Evolutionary conservation across 148 eudicot species (phyloP), one percentile per base, ranked within the genome.

Genomic region (Chenopodium formosanum): DNA sequence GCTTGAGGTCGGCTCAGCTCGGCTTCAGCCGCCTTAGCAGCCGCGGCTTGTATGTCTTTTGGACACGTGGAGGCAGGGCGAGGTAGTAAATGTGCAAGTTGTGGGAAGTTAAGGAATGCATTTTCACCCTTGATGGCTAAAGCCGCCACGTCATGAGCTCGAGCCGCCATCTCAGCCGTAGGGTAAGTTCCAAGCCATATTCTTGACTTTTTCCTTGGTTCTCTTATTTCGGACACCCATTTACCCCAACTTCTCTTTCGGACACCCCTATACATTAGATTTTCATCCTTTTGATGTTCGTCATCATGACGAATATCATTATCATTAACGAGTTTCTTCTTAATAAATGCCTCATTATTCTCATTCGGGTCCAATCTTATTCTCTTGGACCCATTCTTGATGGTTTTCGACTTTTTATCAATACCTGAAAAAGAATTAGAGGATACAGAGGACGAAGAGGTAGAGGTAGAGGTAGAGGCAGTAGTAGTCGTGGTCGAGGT

Each of bases 131-230:
- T 91, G 85, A 91, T 89, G 86, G 93, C 93, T 65, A 91, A 53
- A 66, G 93, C 89, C 67, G 93, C 93, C 74, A 89, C 93, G 75
- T 91, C 93, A 67, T 91, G 93, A 19, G 93, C 93, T 73, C 90
- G 88, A 80, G 93, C 93, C 66, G 93, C 93, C 93, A 91, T 91
- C 86, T 89, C 88, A 29, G 93, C 93, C 74, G 93, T 91, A 6
- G 93, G 85, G 46, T 81, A 91, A 31, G 93, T 91, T 19, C 93
- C 93, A 0, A 91, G 91, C 93, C 93, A 91, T 81, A 91, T 91
- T 73, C 93, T 87, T 82, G 93, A 91, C 78, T 91, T 91, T 79
- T 91, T 91, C 79, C 79, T 83, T 27, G 93, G 93, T 84, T 91
- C 93, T 53, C 93, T 85, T 5, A 91, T 91, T 79, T 91, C 93